Percentiles rank a stretch among this genome's conserved stretches.
These are phyloP conservation scores for Pichia heedii DNA, from an alignment of 805 yeast genomes.

Conservation along the genomic window DNA sequence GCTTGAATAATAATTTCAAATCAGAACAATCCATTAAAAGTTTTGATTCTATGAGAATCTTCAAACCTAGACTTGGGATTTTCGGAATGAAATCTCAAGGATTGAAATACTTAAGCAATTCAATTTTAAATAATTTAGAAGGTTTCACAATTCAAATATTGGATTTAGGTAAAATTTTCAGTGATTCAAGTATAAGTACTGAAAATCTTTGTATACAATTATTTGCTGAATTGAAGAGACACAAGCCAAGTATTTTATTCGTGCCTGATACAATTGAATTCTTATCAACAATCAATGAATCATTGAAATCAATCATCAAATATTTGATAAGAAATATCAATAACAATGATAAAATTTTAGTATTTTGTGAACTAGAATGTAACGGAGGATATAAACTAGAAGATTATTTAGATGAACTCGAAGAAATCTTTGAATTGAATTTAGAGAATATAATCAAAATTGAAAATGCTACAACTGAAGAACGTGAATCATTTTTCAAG, in stretches of 20 bases:
- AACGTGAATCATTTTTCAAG: conserved; percentile 50
- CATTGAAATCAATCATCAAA: conserved; percentile 63
- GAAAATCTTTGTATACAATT: conserved; percentile 80
- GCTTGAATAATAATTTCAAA: conserved; percentile 50
- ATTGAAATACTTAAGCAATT: conserved; percentile 76
- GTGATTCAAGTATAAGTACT: conserved; percentile 72
- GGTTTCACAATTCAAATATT: conserved; percentile 83
- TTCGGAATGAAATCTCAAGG: conserved; percentile 76
- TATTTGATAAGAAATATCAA: conserved; percentile 60
- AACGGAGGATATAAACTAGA: conserved; percentile 36
- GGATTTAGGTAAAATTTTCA: conserved; percentile 67
- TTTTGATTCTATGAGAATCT: conserved; percentile 44
- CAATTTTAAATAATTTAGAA: conserved; percentile 73
- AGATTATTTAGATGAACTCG: conserved; percentile 30
- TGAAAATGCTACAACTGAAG: conserved; percentile 33
- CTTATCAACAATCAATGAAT: conserved; percentile 54
- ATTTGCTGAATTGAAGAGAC: conserved; percentile 80
- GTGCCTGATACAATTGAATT: conserved; percentile 80
- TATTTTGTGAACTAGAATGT: conserved; percentile 62
- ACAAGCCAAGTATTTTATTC: conserved; percentile 77
- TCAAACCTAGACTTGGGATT: conserved; percentile 72
- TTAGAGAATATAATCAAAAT: conserved; percentile 38
- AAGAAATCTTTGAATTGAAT: conserved; percentile 49
- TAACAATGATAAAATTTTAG: conserved; percentile 62
- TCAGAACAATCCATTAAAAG: conserved; percentile 51